Evolutionary conservation across 177 flowering plant species (phyloP).

Genomic region (Tripterygium wilfordii): DNA sequence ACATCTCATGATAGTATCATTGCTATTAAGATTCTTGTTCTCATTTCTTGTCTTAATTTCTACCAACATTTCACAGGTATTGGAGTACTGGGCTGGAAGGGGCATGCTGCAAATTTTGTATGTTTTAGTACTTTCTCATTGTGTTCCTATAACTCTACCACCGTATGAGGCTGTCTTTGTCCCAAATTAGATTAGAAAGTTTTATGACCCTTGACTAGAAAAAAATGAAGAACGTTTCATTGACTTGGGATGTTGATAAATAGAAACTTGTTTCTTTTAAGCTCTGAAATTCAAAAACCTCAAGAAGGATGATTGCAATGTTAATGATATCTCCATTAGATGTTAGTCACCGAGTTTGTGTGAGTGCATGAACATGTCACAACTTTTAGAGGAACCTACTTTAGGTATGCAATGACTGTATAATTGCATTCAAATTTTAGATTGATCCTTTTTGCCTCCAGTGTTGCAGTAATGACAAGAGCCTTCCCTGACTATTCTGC

Average conservation of each 20-base stretch:
- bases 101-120: conserved; percentile 99
- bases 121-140: conserved; percentile 14
- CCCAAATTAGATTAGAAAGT: neutral
- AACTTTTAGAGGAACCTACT: no score
- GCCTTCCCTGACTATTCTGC: conserved; percentile 63
- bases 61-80: conserved; percentile 41
- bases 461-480: conserved; percentile 98
- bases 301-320: no score
- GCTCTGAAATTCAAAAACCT: neutral
- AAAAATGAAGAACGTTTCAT: no score
- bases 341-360: no score
- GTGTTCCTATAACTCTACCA: neutral
- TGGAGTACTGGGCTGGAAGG: conserved; percentile 93
- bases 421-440: neutral
- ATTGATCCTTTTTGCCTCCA: conserved; percentile 16
- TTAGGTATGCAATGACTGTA: no score
- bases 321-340: no score
- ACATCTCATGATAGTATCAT: no score
- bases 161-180: neutral
- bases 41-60: no score
- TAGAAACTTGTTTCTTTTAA: neutral
- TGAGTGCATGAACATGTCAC: no score
- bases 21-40: no score
- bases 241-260: no score
- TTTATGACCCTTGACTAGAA: no score